Evolutionary conservation across 2,329 filamentous ascomycete species (phyloP).

Genomic region (Lecanicillium sp.): DNA sequence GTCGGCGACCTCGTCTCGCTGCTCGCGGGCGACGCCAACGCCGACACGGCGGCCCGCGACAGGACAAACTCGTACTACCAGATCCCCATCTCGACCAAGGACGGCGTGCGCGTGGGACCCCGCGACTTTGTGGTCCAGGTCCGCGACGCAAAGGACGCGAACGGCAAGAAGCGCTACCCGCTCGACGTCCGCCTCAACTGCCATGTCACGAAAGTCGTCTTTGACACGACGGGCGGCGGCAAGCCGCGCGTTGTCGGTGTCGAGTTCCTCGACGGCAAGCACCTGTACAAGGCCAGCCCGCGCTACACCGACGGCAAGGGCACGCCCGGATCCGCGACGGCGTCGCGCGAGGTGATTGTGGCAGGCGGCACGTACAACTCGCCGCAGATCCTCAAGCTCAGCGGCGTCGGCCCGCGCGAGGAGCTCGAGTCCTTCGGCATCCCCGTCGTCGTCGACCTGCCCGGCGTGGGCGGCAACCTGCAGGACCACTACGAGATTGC

Average conservation of each 20-base stretch:
- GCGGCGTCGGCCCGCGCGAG: conserved; percentile 38
- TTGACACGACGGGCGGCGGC: conserved; percentile 29
- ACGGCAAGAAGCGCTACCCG: conserved; percentile 48
- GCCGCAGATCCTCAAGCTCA: conserved; percentile 48
- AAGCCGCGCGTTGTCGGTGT: conserved; percentile 41
- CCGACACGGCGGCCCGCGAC: conserved; percentile 38
- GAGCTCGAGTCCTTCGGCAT: conserved; percentile 34
- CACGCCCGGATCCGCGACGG: conserved; percentile 28
- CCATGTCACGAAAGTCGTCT: conserved; percentile 39
- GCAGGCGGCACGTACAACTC: conserved; percentile 48
- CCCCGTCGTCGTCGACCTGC: conserved; percentile 44
- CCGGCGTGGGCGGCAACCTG: conserved; percentile 55
- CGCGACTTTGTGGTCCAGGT: conserved; percentile 48
- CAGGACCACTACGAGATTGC: conserved; percentile 47
- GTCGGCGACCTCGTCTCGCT: conserved; percentile 35
- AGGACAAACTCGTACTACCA: conserved; percentile 43
- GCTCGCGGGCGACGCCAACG: conserved; percentile 45
- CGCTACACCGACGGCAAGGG: conserved; percentile 26
- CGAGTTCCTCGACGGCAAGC: conserved; percentile 41
- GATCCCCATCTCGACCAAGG: conserved; percentile 46
- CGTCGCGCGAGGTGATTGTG: conserved; percentile 42
- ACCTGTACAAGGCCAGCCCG: conserved; percentile 42
- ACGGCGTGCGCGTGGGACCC: conserved; percentile 43
- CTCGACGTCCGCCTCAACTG: conserved; percentile 48
- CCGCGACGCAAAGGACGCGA: conserved; percentile 39